Conservation (phyloP, 2,329 filamentous ascomycete genomes). For the Rutstroemia sp. region DNA sequence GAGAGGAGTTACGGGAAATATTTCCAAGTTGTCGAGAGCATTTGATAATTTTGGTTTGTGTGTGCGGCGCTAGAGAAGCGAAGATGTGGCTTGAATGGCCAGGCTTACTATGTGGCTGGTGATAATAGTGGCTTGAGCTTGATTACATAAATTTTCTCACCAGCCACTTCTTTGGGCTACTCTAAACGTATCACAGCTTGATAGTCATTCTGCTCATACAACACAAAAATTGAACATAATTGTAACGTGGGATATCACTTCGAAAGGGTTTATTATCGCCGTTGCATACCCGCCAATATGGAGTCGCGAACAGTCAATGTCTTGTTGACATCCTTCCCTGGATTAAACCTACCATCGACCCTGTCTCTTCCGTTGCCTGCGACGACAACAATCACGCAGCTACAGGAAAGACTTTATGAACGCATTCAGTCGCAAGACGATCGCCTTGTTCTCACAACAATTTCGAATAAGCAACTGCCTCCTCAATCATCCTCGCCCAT, state of each 20-base stretch:
- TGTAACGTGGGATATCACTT: background rate
- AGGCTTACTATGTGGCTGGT: background rate
- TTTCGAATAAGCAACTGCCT: slow-evolving; percentile 64
- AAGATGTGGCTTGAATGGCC: slow-evolving; percentile 11
- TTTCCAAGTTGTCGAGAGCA: background rate
- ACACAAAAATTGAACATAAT: too few species aligned
- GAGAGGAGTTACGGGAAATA: slow-evolving; percentile 12
- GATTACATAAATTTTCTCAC: background rate
- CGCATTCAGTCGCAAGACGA: slow-evolving; percentile 50
- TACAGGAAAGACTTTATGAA: slow-evolving; percentile 55
- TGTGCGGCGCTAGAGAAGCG: slow-evolving; percentile 8
- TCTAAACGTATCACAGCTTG: background rate
- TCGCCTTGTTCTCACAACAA: slow-evolving; percentile 73
- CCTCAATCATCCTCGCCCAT: slow-evolving; percentile 47
- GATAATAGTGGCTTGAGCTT: fast-evolving
- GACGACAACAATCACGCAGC: slow-evolving; percentile 56
- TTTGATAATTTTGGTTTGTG: slow-evolving; percentile 11
- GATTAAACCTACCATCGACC: slow-evolving; percentile 75
- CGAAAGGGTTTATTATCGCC: background rate
- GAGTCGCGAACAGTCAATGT: slow-evolving; percentile 61
- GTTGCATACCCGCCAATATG: slow-evolving; percentile 36
- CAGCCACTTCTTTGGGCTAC: background rate
- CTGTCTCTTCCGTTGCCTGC: slow-evolving; percentile 66
- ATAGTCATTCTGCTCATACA: too few species aligned
- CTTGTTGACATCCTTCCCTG: slow-evolving; percentile 76